Percentiles rank a stretch among this genome's conserved stretches.
Evolutionary conservation across 2,329 filamentous ascomycete genomes (phyloP).

Genomic region (Ophiosphaerella herpotricha): DNA sequence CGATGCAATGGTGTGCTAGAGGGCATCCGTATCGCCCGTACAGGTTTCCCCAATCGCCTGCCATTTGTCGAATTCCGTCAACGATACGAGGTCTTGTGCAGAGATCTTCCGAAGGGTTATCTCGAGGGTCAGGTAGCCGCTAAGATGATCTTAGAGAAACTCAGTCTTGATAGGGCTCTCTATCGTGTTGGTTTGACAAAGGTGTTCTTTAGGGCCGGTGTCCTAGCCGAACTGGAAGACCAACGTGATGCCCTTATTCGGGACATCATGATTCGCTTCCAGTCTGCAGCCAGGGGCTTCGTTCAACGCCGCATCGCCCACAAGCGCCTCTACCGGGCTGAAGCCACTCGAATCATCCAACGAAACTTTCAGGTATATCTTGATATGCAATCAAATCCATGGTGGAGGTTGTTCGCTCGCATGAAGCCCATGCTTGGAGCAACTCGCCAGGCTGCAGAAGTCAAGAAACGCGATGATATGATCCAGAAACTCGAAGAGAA

Average conservation of each 20-base stretch:
- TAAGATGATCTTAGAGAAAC: constrained; percentile 83
- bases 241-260: constrained; percentile 90
- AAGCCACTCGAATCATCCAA: constrained; percentile 93
- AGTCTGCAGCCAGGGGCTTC: constrained; percentile 89
- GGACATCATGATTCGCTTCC: constrained; percentile 91
- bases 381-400: constrained; percentile 86
- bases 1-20: constrained; percentile 99
- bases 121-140: constrained; percentile 87
- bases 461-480: constrained; percentile 92
- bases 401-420: constrained; percentile 93
- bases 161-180: constrained; percentile 80
- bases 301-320: constrained; percentile 84
- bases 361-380: constrained; percentile 92
- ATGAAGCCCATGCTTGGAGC: constrained; percentile 96
- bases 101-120: constrained; percentile 82
- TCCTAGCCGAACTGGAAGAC: constrained; percentile 95
- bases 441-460: constrained; percentile 87
- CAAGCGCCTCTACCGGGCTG: constrained; percentile 91
- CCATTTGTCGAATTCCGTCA: constrained; percentile 93
- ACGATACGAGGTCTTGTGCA: constrained; percentile 92
- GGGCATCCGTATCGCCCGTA: constrained; percentile 94
- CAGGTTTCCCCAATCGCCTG: constrained; percentile 92
- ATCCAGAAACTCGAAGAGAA: constrained; percentile 86
- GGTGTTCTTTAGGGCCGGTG: constrained; percentile 96
- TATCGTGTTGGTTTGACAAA: constrained; percentile 96